phyloP scores from a whole-genome alignment of 345 rosid genomes.

The Kandelia obovata region DNA sequence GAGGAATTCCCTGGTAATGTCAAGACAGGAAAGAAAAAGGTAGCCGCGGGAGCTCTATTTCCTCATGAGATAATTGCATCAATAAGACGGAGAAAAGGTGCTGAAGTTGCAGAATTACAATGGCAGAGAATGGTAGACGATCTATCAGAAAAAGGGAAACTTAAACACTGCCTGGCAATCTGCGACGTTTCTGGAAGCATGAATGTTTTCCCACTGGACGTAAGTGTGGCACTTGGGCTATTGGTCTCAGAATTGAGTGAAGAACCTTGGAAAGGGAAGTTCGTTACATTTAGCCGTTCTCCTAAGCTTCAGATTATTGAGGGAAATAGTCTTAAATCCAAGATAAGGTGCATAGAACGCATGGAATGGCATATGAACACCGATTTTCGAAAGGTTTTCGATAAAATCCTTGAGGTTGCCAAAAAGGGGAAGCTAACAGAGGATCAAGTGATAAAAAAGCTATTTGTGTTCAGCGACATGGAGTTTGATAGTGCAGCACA shows the following conservation, averaged over 20 bases:
- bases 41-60: constrained; percentile 20
- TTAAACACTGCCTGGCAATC: constrained; percentile 7
- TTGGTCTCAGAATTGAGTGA: constrained; percentile 11
- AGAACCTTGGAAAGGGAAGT: constrained; percentile 15
- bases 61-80: constrained; percentile 21
- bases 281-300: constrained; percentile 2
- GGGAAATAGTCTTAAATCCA: background rate
- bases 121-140: constrained; percentile 27
- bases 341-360: too few relatives aligned
- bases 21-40: constrained; percentile 9
- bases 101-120: constrained; percentile 22
- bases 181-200: constrained; percentile 16
- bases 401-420: too few relatives aligned
- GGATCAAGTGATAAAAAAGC: too few relatives aligned
- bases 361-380: too few relatives aligned
- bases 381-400: too few relatives aligned
- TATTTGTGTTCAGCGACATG: too few relatives aligned
- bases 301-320: background rate
- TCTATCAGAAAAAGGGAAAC: constrained; percentile 8
- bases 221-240: constrained; percentile 6
- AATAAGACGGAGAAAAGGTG: constrained; percentile 1
- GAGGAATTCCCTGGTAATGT: constrained; percentile 12
- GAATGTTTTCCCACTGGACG: constrained; percentile 2
- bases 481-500: too few relatives aligned
- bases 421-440: too few relatives aligned